Conservation (phyloP, 2,329 filamentous ascomycete genomes). For the Rhynchosporium secalis region DNA sequence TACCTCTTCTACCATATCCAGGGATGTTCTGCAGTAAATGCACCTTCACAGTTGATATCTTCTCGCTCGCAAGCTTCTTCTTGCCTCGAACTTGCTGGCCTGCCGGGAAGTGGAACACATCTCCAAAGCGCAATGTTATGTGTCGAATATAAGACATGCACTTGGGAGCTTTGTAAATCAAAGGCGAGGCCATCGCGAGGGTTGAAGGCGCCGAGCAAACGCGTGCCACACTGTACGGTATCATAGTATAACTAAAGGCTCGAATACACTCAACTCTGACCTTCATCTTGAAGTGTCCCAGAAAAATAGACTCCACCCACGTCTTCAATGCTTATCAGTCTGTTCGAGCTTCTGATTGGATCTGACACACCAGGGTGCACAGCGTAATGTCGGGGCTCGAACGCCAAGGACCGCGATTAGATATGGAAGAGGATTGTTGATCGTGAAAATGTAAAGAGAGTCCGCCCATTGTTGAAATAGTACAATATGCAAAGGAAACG, state of each 20-base stretch:
- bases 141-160: slow-evolving; percentile 37
- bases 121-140: slow-evolving; percentile 30
- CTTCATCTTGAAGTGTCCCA: slow-evolving; percentile 4
- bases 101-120: slow-evolving; percentile 25
- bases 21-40: slow-evolving; percentile 53
- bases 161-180: slow-evolving; percentile 34
- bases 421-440: neutral
- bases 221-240: neutral
- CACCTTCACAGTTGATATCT: slow-evolving; percentile 47
- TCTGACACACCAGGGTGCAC: neutral
- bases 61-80: slow-evolving; percentile 44
- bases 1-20: slow-evolving; percentile 51
- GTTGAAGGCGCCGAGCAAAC: slow-evolving; percentile 15
- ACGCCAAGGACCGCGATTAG: slow-evolving; percentile 10
- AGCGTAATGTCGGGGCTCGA: neutral
- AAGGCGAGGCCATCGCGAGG: slow-evolving; percentile 35
- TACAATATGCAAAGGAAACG: no score
- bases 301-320: slow-evolving; percentile 3
- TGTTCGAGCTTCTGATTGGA: slow-evolving; percentile 2
- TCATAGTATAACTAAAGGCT: no score
- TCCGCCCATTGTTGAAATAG: neutral
- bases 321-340: neutral
- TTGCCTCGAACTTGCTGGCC: slow-evolving; percentile 45
- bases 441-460: neutral
- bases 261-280: neutral